Conservation (phyloP, 1,284 basidiomycete species). For the Trametes polyzona region DNA sequence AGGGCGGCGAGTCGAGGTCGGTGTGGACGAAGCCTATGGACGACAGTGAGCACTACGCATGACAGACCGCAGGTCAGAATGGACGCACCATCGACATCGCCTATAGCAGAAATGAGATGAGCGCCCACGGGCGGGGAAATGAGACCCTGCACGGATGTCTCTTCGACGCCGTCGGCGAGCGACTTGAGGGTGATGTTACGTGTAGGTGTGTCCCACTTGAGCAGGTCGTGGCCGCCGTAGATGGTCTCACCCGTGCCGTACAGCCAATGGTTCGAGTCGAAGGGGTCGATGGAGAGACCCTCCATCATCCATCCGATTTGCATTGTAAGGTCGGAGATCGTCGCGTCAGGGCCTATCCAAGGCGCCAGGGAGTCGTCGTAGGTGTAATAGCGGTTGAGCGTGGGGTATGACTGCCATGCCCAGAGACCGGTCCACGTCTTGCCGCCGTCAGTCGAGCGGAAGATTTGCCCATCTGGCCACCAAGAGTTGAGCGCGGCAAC, state of each 20-base stretch:
- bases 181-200: constrained; percentile 64
- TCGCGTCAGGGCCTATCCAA: constrained; percentile 56
- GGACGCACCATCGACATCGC: constrained; percentile 53
- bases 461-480: constrained; percentile 69
- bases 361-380: constrained; percentile 59
- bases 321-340: constrained; percentile 44
- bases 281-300: constrained; percentile 62
- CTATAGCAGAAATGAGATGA: constrained; percentile 58
- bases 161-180: constrained; percentile 66
- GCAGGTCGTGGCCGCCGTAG: constrained; percentile 58
- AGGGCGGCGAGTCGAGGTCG: constrained; percentile 49
- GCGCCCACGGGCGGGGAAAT: constrained; percentile 56
- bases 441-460: constrained; percentile 59
- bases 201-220: constrained; percentile 54
- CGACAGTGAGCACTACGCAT: background rate
- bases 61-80: background rate
- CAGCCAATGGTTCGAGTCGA: constrained; percentile 68
- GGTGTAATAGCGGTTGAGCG: constrained; percentile 54
- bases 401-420: constrained; percentile 54
- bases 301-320: constrained; percentile 47
- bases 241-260: constrained; percentile 68
- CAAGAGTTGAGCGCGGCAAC: constrained; percentile 64
- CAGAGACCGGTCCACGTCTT: constrained; percentile 60
- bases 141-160: constrained; percentile 57
- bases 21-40: constrained; percentile 46